Base-by-base conservation (phyloP, 768 basidiomycete genomes). In the Rhodotorula toruloides region DNA sequence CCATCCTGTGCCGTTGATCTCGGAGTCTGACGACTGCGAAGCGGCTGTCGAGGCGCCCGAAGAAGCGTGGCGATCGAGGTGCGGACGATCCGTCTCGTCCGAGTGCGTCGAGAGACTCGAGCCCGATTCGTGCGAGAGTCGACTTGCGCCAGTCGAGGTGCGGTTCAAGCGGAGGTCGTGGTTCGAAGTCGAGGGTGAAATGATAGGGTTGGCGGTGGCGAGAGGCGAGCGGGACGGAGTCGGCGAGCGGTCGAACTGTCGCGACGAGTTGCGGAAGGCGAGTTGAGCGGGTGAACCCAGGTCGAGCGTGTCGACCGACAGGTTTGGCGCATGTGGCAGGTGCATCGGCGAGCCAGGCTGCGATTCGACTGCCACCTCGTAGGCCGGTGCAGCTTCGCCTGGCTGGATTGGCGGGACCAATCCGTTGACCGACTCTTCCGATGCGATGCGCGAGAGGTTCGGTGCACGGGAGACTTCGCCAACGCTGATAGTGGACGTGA, bases 221-320 rank as follows among this genome's bases (percentile, higher is more conserved):
- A 70, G 60, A 1, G 68, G 68, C 0, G 65, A 70, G n/a, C 64
- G 56, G 17, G 69, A 54, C 2, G 63, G 59, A 8, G 65, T 61
- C 21, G 55, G 54, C 3, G 59, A 58, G 14, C 62, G 50, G 19
- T 60, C 49, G 22, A 58, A 14, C 4, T 17, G 54, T 4, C 21
- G 43, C 17, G 44, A 13, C 25, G 37, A 27, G 53, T 10, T 1
- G 47, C 46, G 40, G 19, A 52, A 19, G 17, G n/a, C 43, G 61
- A 5, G 7, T 25, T 2, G 0, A 32, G 53, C 11, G 9, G 44
- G 44, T 16, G 36, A 3, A 27, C 61, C 29, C 16, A 56, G 22
- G 40, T 63, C 58, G 46, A 55, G n/a, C 0, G 32, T 25, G 17
- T 42, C 36, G 54, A 29, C 25, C 2, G 44, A 27, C n/a, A 21